Evolutionary conservation across 2,329 filamentous ascomycete species (phyloP), one percentile per base, ranked within the genome.

Genomic region (Trichoderma cornu-damae): DNA sequence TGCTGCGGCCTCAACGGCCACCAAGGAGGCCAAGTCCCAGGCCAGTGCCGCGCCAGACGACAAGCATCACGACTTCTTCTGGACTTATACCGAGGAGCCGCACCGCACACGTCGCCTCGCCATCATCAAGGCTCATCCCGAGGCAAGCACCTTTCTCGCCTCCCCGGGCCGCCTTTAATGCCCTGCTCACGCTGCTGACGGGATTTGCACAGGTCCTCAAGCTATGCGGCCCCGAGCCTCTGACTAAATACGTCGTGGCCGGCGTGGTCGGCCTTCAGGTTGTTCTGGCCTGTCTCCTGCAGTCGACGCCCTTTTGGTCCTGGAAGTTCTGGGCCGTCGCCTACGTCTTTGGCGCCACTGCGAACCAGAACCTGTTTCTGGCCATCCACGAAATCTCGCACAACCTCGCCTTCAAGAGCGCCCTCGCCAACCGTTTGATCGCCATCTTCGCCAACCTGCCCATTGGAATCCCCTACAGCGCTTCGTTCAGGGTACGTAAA

Each of bases 341-440:
- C 62, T 99, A 99, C 74, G 76, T 96, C 55, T 80, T 99, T 61
- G 94, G 94, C 58, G 94, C 94, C 28, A 97, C 94, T 0, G 86
- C 93, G 55, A 99, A 97, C 79, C 94, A 99, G 79, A 99, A 99
- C 73, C 83, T 97, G 50, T 99, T 99, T 78, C 85, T 99, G 40
- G 91, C 94, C 59, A 99, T 99, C 69, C 94, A 99, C 77, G 94
- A 99, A 75, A 97, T 99, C 72, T 96, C 90, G 14, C 94, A 99
- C 77, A 99, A 99, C 71, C 80, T 99, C 61, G 94, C 93, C 34
- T 97, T 97, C 79, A 85, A 84, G 64, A 92, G 85, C 24, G 81
- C 89, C 1, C 71, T 86, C 40, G 86, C 85, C 60, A 99, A 99
- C 75, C 81, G 94, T 18, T 70, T 96, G 52, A 81, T 97, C 63